Evolutionary conservation across 306 rosid species (phyloP).

Genomic region (Medicago lupulina): DNA sequence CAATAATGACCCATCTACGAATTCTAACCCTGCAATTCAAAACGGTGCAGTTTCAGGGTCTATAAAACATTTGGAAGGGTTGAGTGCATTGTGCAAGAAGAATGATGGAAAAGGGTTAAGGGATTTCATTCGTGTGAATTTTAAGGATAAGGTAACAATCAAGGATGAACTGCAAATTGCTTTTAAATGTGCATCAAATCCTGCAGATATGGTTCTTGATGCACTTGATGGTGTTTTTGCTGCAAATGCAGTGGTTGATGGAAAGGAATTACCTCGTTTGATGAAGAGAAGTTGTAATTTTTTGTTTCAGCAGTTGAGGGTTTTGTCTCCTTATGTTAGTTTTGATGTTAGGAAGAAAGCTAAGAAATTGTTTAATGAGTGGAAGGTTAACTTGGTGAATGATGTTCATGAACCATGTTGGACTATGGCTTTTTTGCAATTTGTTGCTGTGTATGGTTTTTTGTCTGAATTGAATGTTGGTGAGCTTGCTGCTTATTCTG

Average conservation of each 20-base stretch:
- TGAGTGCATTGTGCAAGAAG: conserved; percentile 56
- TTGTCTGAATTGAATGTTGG: conserved; percentile 47
- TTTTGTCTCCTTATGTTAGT: conserved; percentile 45
- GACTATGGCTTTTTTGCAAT: conserved; percentile 68
- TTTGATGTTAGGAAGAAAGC: conserved; percentile 53
- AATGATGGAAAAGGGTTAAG: conserved; percentile 74
- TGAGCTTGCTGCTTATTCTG: conserved; percentile 59
- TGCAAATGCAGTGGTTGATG: conserved; percentile 29
- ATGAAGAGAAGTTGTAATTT: conserved; percentile 56
- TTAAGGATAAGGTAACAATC: conserved; percentile 44
- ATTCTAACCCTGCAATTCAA: conserved; percentile 12
- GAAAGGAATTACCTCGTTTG: conserved; percentile 31
- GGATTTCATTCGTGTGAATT: conserved; percentile 49
- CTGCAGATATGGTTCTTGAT: conserved; percentile 61
- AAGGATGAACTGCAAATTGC: conserved; percentile 60
- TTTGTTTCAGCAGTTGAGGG: conserved; percentile 65
- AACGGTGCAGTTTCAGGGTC: not conserved
- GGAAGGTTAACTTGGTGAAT: conserved; percentile 53
- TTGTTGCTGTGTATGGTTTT: conserved; percentile 65
- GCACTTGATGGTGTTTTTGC: conserved; percentile 65
- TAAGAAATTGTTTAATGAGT: conserved; percentile 53
- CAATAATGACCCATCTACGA: conserved; percentile 39
- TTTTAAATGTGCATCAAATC: conserved; percentile 54
- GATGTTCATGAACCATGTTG: conserved; percentile 50
- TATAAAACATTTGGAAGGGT: conserved; percentile 20